phyloP scores from a whole-genome alignment of 1,284 basidiomycete genomes.

The Hymenochaete sp. region DNA sequence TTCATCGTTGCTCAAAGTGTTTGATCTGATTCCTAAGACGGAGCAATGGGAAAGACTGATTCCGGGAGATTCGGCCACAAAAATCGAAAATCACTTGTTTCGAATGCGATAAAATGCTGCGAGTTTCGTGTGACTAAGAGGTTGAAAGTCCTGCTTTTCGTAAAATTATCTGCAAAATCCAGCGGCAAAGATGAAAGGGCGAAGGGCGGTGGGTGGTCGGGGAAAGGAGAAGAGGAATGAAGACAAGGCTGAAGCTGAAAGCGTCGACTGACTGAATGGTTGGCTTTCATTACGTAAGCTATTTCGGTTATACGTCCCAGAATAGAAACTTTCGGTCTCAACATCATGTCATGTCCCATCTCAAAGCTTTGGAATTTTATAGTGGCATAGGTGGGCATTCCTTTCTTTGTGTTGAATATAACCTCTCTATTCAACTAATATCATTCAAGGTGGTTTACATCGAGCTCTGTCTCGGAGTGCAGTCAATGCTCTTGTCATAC shows the following conservation, averaged over 20 bases:
- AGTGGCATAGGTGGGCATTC: conserved; percentile 53
- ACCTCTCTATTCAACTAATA: conserved; percentile 2
- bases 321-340: neutral
- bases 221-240: conserved; percentile 2
- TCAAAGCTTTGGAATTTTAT: conserved; percentile 70
- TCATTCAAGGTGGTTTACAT: conserved; percentile 54
- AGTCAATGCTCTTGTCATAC: conserved; percentile 37
- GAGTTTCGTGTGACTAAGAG: too few species aligned
- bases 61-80: conserved; percentile 6
- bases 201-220: neutral
- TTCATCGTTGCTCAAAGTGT: too few species aligned
- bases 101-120: too few species aligned
- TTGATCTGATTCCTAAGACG: too few species aligned
- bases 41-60: neutral
- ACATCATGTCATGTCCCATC: too few species aligned
- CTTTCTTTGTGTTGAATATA: neutral
- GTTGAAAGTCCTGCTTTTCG: too few species aligned
- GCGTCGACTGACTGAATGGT: neutral
- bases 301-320: neutral
- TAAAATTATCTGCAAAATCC: too few species aligned
- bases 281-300: neutral
- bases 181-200: too few species aligned
- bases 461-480: conserved; percentile 49
- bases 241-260: neutral
- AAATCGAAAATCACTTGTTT: conserved; percentile 2